Base-by-base conservation (phyloP, 345 rosid genomes). In the Eucalyptus urophylla region DNA sequence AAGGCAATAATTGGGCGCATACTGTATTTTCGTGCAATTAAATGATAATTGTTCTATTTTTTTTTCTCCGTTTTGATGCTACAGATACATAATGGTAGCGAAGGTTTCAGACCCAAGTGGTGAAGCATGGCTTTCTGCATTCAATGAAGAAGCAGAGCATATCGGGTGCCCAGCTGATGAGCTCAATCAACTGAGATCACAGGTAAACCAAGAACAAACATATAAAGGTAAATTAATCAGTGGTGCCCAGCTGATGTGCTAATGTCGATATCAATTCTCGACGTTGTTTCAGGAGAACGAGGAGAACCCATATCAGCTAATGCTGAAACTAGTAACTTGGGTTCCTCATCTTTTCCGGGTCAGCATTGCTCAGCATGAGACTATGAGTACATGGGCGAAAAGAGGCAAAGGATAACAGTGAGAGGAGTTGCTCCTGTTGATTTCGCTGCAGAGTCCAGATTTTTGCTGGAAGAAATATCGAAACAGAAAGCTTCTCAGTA, bases 131-230 rank as follows among this genome's bases (percentile, higher is more conserved):
- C 60, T 96, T 69, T 95, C 97, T 86, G 62, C 96, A 88, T 97
- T 97, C 91, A 97, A 97, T 69, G 94, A 95, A 3, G 97, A 96
- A 91, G 99, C 98, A 40, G 98, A 97, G 91, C 92, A 86, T 87
- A 94, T 97, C 45, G 97, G 98, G 40, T 95, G 95, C 90, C 90
- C 98, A 89, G 98, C 99, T 86, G 97, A 96, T 87, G 99, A 95
- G 91, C 98, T 97, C 86, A 94, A 96, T 90, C 91, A 90, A 88
- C 91, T 96, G 88, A 95, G 90, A 92, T 94, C 96, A 89, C 90
- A 94, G 97, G 99, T 96, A 93, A 89, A 54, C 83, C 83, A 21
- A 76, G 83, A 16, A 3, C 83, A 6, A 40, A 40, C 47, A 21
- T 24, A 11, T 8, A 22, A 11, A 76, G 47, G 47, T 40, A 1